phyloP scores from a whole-genome alignment of 2,329 filamentous ascomycete genomes.

The Penicillium janthinellum region DNA sequence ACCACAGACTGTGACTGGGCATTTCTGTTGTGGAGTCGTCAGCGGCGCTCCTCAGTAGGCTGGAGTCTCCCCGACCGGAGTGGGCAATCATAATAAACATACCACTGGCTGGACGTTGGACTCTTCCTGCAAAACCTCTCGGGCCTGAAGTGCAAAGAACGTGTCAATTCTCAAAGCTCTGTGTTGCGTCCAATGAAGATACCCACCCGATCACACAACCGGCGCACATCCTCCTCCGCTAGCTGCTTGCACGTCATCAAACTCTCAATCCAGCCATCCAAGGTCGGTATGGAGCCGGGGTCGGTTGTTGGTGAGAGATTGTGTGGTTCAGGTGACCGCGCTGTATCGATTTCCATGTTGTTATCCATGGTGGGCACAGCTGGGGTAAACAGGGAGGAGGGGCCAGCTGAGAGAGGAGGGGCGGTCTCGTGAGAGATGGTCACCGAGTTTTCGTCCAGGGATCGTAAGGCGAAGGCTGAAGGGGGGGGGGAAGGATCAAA shows the following conservation, averaged over 20 bases:
- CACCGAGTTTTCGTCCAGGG: constrained; percentile 18
- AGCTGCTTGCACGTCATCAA: constrained; percentile 99
- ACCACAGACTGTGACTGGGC: constrained; percentile 96
- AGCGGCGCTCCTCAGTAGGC: constrained; percentile 17
- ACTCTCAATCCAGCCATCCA: constrained; percentile 98
- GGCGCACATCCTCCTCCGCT: constrained; percentile 89
- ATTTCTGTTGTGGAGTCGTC: constrained; percentile 70
- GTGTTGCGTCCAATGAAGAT: constrained; percentile 15
- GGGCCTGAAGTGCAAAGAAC: constrained; percentile 61
- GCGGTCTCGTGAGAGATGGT: constrained; percentile 40
- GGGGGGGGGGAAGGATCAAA: constrained; percentile 4
- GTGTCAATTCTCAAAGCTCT: constrained; percentile 19
- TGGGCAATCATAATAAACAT: constrained; percentile 45
- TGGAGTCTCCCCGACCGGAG: constrained; percentile 20
- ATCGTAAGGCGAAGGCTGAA: constrained; percentile 14
- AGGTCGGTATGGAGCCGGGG: constrained; percentile 84
- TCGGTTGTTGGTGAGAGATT: constrained; percentile 76
- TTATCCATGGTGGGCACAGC: constrained; percentile 71
- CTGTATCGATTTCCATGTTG: constrained; percentile 95
- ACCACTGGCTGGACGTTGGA: constrained; percentile 99
- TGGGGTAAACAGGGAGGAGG: constrained; percentile 27
- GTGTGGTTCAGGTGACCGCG: constrained; percentile 76
- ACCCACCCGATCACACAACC: constrained; percentile 94
- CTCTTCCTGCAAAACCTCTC: constrained; percentile 95
- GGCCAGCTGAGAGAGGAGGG: constrained; percentile 31